These are phyloP conservation scores for Citrus medica DNA, from an alignment of 345 rosid species.

Conservation along the genomic window DNA sequence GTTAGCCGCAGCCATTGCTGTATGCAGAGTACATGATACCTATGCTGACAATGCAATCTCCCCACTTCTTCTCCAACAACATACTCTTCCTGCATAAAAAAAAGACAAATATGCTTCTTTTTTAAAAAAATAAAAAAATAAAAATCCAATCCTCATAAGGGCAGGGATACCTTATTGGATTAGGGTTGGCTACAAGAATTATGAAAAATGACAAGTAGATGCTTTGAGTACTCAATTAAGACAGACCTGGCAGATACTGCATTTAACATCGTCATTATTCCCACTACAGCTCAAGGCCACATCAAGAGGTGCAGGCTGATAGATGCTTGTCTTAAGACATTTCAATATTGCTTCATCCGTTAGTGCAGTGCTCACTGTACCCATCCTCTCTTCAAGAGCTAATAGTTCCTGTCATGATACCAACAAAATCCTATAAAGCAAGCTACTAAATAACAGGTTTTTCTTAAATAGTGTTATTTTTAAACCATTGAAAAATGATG, in stretches of 20 bases:
- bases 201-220: neutral
- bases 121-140: too few species aligned
- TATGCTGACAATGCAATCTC: slow-evolving; percentile 71
- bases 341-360: slow-evolving; percentile 76
- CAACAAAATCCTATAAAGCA: slow-evolving; percentile 3
- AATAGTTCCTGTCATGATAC: slow-evolving; percentile 60
- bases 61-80: slow-evolving; percentile 72
- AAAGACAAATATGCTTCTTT: neutral
- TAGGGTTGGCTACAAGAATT: neutral
- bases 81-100: slow-evolving; percentile 79
- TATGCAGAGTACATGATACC: slow-evolving; percentile 62
- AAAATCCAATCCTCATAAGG: neutral
- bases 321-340: slow-evolving; percentile 57
- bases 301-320: slow-evolving; percentile 33
- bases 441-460: neutral
- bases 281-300: slow-evolving; percentile 18
- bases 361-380: slow-evolving; percentile 89
- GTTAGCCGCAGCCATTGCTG: slow-evolving; percentile 84
- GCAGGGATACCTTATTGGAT: neutral
- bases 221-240: neutral
- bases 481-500: neutral
- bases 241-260: slow-evolving; percentile 94
- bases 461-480: neutral
- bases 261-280: slow-evolving; percentile 56
- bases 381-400: slow-evolving; percentile 97